Base-by-base conservation (phyloP, 2,329 filamentous ascomycete genomes). In the Pseudogymnoascus sp. region DNA sequence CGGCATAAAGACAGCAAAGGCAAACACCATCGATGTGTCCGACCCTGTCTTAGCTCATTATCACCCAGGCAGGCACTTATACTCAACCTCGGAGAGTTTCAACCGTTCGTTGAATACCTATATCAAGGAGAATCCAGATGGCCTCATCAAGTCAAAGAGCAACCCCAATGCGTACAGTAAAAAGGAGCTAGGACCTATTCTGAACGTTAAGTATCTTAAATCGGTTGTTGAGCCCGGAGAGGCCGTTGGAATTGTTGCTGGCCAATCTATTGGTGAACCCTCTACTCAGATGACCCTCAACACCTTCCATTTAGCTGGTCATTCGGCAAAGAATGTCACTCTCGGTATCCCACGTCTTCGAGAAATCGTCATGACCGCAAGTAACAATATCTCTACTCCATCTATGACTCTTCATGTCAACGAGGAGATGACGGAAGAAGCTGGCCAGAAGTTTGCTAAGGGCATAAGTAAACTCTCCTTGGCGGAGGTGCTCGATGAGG, bases 251-350 rank as follows among this genome's bases (percentile, higher is more conserved):
- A 95, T 99, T 66, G 91, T 99, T 64, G 95, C 95, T 60, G 92
- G 92, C 8, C 94, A 99, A 76, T 97, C 93, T 33, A 87, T 99
- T 44, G 94, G 94, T 73, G 95, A 99, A 73, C 94, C 95, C 7
- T 97, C 92, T 2, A 99, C 94, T 10, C 94, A 99, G 75, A 99
- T 99, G 95, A 99, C 95, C 6, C 80, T 99, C 63, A 99, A 99
- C 78, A 99, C 95, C 28, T 99, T 99, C 84, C 94, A 99, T 83
- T 90, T 99, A 84, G 94, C 94, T 75, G 94, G 94, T 72, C 93
- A 97, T 80, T 92, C 94, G 18, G 89, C 94, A 31, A 97, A 97
- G 82, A 99, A 99, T 83, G 95, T 99, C 73, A 99, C 94, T 0
- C 84, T 97, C 18, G 94, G 94, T 90, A 97, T 99, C 73, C 94